Percentiles rank a stretch among this genome's conserved stretches.
These are phyloP conservation scores for Alternaria hordeiaustralica DNA, from an alignment of 2,329 filamentous ascomycete species.

Conservation along the genomic window DNA sequence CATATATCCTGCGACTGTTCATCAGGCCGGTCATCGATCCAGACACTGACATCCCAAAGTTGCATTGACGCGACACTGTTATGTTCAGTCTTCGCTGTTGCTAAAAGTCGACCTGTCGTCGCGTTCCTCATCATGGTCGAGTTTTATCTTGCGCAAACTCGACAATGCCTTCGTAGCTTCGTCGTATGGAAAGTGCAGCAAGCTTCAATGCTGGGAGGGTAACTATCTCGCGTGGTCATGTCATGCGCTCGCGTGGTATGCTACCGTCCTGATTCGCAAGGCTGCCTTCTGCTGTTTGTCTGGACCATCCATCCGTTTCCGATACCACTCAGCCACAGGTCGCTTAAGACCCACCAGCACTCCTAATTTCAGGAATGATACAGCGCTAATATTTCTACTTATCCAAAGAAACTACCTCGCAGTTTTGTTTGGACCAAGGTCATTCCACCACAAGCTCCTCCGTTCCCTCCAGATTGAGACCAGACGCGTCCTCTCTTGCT, in stretches of 20 bases:
- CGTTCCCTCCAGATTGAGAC: not conserved
- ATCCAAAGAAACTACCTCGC: not conserved
- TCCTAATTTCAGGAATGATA: not conserved
- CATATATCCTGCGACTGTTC: not conserved
- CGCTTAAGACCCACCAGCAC: not conserved
- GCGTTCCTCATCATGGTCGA: not conserved
- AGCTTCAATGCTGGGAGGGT: not conserved
- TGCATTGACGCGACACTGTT: not conserved
- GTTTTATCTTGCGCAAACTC: not conserved
- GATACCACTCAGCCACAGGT: not conserved
- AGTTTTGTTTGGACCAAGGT: not conserved
- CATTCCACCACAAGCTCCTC: not conserved
- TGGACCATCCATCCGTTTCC: not conserved
- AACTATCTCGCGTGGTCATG: not conserved
- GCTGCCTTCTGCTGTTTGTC: not conserved
- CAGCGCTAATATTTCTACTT: not conserved
- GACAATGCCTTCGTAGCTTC: not conserved
- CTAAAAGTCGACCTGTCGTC: not conserved
- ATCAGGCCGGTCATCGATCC: not conserved
- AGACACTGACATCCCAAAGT: not conserved
- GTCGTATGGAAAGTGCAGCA: not conserved
- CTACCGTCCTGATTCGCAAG: not conserved
- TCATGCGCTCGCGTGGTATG: not conserved
- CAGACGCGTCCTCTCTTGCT: not conserved
- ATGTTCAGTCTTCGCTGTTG: too few species aligned